Conservation (phyloP, 2,329 filamentous ascomycete species). For the Ceratocystis ficicola region DNA sequence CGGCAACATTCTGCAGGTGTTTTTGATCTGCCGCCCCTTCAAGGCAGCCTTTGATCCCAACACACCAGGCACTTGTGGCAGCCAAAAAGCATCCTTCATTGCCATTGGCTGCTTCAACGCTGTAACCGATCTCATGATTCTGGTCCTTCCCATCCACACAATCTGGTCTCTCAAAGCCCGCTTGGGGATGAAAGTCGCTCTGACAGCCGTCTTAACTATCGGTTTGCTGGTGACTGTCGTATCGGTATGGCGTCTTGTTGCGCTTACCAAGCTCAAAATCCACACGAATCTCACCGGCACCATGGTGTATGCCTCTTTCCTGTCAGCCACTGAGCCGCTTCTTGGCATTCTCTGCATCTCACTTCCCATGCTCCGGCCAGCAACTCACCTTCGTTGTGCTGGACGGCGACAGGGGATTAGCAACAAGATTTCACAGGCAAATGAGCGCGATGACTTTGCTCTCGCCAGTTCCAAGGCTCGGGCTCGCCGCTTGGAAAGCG, state of each 20-base stretch:
- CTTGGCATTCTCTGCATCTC: slow-evolving; percentile 25
- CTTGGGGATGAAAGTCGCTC: slow-evolving; percentile 26
- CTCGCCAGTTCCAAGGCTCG: background rate
- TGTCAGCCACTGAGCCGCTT: slow-evolving; percentile 24
- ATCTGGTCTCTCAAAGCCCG: slow-evolving; percentile 30
- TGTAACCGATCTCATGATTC: slow-evolving; percentile 31
- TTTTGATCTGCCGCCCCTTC: slow-evolving; percentile 27
- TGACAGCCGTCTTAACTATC: slow-evolving; percentile 27
- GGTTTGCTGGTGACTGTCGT: slow-evolving; percentile 27
- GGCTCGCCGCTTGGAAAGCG: slow-evolving; percentile 4
- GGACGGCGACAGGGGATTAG: background rate
- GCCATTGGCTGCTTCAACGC: slow-evolving; percentile 33
- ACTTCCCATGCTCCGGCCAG: slow-evolving; percentile 25
- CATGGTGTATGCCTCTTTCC: slow-evolving; percentile 25
- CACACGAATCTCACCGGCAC: slow-evolving; percentile 24
- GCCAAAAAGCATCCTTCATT: slow-evolving; percentile 31
- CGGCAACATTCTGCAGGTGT: slow-evolving; percentile 25
- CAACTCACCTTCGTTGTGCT: slow-evolving; percentile 14
- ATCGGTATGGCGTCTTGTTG: slow-evolving; percentile 25
- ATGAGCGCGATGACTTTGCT: background rate
- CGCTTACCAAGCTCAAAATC: slow-evolving; percentile 26
- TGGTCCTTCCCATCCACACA: slow-evolving; percentile 31
- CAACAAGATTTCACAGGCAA: background rate
- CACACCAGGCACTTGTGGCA: slow-evolving; percentile 29
- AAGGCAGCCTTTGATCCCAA: slow-evolving; percentile 25